These are phyloP conservation scores for Asclepias syriaca DNA, from an alignment of 257 asterid genomes.

Conservation along the genomic window DNA sequence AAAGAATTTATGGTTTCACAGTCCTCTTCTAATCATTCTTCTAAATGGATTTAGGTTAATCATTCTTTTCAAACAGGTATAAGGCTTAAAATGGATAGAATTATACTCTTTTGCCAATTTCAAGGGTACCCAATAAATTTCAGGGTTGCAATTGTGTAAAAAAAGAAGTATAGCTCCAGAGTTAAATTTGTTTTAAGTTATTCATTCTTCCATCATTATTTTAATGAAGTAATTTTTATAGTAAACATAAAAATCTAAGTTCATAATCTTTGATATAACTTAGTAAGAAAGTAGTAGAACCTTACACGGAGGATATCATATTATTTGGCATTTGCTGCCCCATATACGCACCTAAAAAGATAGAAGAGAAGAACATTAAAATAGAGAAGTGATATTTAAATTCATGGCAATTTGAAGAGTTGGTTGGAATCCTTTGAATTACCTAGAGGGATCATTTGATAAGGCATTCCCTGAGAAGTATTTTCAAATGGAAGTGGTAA, in stretches of 20 bases:
- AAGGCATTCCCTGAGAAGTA: conserved; percentile 29
- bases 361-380: conserved; percentile 11
- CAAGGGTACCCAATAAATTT: no score
- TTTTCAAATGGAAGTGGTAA: conserved; percentile 33
- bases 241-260: not conserved
- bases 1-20: no score
- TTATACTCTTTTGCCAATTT: no score
- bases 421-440: not conserved
- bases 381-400: not conserved
- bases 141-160: no score
- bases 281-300: not conserved
- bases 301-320: conserved; percentile 40
- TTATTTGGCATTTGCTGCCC: conserved; percentile 39
- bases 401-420: not conserved
- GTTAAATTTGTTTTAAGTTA: no score
- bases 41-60: no score
- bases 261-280: not conserved
- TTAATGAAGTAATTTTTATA: not conserved
- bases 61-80: no score
- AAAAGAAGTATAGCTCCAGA: no score
- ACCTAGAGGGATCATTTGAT: conserved; percentile 49
- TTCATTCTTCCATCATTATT: not conserved
- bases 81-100: no score
- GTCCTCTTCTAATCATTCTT: no score
- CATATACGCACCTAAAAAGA: conserved; percentile 47